These are phyloP conservation scores for Sporothrix luriei DNA, from an alignment of 2,329 filamentous ascomycete species.

Conservation along the genomic window DNA sequence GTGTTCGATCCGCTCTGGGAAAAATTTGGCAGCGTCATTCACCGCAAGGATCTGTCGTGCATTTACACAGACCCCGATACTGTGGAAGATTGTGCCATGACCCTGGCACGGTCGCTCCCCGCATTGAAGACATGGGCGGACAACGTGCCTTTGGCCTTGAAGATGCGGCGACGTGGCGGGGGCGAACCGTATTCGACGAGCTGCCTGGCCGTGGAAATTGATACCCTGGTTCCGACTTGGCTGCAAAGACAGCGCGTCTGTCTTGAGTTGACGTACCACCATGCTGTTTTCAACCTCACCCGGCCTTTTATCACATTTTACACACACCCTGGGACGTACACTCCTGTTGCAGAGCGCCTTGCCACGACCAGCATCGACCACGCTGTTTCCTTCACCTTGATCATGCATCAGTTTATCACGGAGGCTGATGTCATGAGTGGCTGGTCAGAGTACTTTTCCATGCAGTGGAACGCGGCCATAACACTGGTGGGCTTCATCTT, in stretches of 20 bases:
- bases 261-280: constrained; percentile 44
- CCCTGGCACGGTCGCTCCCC: neutral
- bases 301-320: constrained; percentile 33
- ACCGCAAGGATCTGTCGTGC: constrained; percentile 33
- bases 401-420: constrained; percentile 5
- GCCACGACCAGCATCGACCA: constrained; percentile 3
- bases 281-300: constrained; percentile 39
- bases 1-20: constrained; percentile 43
- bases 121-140: neutral
- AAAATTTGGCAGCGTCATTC: constrained; percentile 38
- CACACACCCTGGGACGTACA: neutral
- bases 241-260: constrained; percentile 40
- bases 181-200: constrained; percentile 39
- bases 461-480: constrained; percentile 7
- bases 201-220: constrained; percentile 38
- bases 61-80: constrained; percentile 40
- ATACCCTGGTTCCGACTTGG: constrained; percentile 39
- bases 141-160: neutral
- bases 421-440: neutral
- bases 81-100: constrained; percentile 37
- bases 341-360: neutral
- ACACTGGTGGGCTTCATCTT: neutral
- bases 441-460: constrained; percentile 8
- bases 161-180: neutral
- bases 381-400: neutral